Percentiles rank a stretch among this genome's conserved stretches.
phyloP scores from a whole-genome alignment of 305 asterid genomes.

The Nicotiana rustica region DNA sequence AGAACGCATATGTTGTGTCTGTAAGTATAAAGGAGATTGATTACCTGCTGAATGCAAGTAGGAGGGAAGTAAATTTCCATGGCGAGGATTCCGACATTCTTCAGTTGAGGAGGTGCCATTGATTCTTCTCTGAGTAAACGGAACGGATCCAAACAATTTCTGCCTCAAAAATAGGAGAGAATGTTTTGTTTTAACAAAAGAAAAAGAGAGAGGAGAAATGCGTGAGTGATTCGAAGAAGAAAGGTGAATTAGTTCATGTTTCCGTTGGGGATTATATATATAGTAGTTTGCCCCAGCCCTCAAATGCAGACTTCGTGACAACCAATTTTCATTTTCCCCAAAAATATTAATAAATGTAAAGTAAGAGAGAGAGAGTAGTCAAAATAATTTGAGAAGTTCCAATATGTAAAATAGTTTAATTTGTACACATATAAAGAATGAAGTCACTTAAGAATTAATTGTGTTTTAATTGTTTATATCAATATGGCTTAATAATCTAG shows the following conservation, averaged over 20 bases:
- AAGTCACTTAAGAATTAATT: too few species aligned
- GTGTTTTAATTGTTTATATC: too few species aligned
- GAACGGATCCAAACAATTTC: constrained; percentile 23
- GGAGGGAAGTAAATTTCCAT: constrained; percentile 97
- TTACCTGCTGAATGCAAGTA: constrained; percentile 95
- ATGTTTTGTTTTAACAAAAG: background rate
- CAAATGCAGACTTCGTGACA: constrained; percentile 59
- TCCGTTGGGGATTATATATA: constrained; percentile 41
- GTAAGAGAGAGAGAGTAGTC: background rate
- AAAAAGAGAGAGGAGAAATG: background rate
- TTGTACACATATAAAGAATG: too few species aligned
- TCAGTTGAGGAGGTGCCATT: constrained; percentile 63
- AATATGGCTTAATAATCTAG: background rate
- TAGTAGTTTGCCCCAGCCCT: constrained; percentile 44
- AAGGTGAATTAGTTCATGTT: background rate
- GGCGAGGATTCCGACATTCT: constrained; percentile 96
- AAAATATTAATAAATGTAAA: background rate
- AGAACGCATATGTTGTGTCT: background rate
- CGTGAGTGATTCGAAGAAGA: background rate
- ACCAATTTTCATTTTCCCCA: background rate
- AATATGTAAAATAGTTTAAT: too few species aligned
- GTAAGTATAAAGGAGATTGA: background rate
- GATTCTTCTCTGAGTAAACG: background rate
- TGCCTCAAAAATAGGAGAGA: background rate
- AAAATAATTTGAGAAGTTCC: background rate